Evolutionary conservation across 306 rosid genomes (phyloP).

Genomic region (Trifolium pratense): DNA sequence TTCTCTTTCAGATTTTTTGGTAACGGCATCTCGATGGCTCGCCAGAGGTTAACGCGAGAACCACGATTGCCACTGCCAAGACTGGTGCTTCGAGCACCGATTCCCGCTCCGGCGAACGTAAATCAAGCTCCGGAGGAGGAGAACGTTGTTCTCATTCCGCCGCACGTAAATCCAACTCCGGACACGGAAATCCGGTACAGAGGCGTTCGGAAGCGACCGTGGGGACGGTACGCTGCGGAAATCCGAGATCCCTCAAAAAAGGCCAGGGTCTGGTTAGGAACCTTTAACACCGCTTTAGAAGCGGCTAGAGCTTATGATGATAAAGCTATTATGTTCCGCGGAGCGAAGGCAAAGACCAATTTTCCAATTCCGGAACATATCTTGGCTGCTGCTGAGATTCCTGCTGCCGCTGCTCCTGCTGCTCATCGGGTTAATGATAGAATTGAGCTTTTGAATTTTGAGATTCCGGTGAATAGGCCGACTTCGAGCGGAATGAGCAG

Average conservation of each 20-base stretch:
- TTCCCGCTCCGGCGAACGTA: too few relatives aligned
- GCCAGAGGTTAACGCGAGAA: too few relatives aligned
- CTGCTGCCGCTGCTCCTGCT: too few relatives aligned
- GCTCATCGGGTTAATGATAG: not conserved
- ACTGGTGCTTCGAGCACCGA: not conserved
- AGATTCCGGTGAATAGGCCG: slow-evolving; percentile 60
- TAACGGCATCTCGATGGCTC: not conserved
- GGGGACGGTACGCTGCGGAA: slow-evolving; percentile 98
- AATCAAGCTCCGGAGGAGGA: too few relatives aligned
- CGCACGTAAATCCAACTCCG: not conserved
- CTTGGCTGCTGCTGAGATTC: not conserved
- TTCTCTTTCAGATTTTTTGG: not conserved
- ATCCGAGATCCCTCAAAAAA: slow-evolving; percentile 93
- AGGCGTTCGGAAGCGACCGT: slow-evolving; percentile 89
- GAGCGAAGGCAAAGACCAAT: slow-evolving; percentile 82
- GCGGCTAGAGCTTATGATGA: slow-evolving; percentile 85
- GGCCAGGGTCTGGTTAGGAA: slow-evolving; percentile 92
- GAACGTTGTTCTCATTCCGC: too few relatives aligned
- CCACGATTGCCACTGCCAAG: not conserved
- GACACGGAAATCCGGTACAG: slow-evolving; percentile 62
- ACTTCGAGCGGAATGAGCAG: slow-evolving; percentile 88
- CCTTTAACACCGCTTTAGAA: slow-evolving; percentile 83
- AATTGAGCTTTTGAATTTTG: slow-evolving; percentile 51
- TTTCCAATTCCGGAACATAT: slow-evolving; percentile 46
- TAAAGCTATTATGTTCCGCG: slow-evolving; percentile 68